Conservation (phyloP, 2,329 filamentous ascomycete genomes). For the Fusarium sp. region DNA sequence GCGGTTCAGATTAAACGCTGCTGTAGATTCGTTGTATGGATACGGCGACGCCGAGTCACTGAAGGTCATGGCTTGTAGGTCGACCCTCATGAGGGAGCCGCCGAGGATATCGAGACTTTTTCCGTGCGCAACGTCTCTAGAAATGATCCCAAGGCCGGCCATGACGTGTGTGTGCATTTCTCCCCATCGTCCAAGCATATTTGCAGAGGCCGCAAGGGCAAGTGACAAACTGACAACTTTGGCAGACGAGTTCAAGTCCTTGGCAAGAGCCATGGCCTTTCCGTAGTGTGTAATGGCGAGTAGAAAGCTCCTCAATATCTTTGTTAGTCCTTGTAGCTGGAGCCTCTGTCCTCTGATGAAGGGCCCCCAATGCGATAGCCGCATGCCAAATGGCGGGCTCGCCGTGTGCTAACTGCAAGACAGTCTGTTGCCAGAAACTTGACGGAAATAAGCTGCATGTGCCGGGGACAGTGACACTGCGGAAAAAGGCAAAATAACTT, state of each 20-base stretch:
- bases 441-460: constrained; percentile 35
- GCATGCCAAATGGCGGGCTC: constrained; percentile 48
- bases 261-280: constrained; percentile 41
- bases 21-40: constrained; percentile 25
- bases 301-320: constrained; percentile 1
- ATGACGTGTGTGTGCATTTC: constrained; percentile 43
- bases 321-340: background rate
- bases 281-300: constrained; percentile 38
- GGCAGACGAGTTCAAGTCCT: constrained; percentile 29
- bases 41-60: constrained; percentile 40
- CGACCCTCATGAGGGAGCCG: constrained; percentile 35
- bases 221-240: constrained; percentile 41
- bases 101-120: background rate
- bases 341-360: constrained; percentile 36
- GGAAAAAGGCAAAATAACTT: constrained; percentile 47
- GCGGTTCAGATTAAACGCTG: constrained; percentile 1
- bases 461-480: constrained; percentile 38
- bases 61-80: constrained; percentile 45
- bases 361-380: constrained; percentile 43
- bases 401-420: constrained; percentile 45
- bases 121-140: background rate
- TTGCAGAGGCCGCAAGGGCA: constrained; percentile 41
- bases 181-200: constrained; percentile 39
- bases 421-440: constrained; percentile 40
- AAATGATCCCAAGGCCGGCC: constrained; percentile 41